Conservation (phyloP, 225 moss, liverwort and hornwort species). For the Polytrichum commune region DNA sequence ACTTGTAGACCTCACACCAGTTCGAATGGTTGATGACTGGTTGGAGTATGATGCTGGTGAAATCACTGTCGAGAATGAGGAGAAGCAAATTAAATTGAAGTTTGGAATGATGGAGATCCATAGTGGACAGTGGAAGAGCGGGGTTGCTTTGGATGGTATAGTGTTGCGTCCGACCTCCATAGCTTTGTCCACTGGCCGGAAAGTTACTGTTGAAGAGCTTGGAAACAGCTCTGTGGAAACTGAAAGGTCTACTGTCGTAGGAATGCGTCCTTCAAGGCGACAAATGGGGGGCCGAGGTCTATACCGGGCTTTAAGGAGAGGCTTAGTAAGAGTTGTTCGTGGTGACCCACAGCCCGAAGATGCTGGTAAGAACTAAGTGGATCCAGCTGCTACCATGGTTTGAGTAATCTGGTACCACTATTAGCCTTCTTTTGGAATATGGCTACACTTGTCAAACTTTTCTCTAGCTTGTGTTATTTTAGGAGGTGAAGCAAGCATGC, state of each 20-base stretch:
- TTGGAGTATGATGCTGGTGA: conserved; percentile 38
- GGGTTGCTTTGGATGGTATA: conserved; percentile 26
- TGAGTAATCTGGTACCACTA: background rate
- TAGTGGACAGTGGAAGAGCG: conserved; percentile 21
- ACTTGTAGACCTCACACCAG: conserved; percentile 21
- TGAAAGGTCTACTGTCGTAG: background rate
- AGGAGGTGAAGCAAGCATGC: too few species aligned
- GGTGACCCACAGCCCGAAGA: background rate
- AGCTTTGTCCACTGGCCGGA: conserved; percentile 16
- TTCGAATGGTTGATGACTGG: conserved; percentile 32
- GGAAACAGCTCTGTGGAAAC: background rate
- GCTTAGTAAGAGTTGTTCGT: background rate
- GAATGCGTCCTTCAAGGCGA: background rate
- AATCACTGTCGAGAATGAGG: conserved; percentile 16
- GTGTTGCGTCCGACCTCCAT: conserved; percentile 31
- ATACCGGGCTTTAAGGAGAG: background rate
- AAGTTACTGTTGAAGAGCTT: conserved; percentile 6
- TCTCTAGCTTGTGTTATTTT: background rate
- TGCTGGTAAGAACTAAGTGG: background rate
- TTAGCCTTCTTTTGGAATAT: background rate
- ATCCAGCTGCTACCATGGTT: background rate
- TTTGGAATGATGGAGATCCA: conserved; percentile 30
- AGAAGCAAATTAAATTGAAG: conserved; percentile 1
- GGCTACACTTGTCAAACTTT: background rate
- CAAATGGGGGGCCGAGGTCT: background rate